Conservation (phyloP, 768 basidiomycete genomes). For the Phanerodontia chrysosporium region DNA sequence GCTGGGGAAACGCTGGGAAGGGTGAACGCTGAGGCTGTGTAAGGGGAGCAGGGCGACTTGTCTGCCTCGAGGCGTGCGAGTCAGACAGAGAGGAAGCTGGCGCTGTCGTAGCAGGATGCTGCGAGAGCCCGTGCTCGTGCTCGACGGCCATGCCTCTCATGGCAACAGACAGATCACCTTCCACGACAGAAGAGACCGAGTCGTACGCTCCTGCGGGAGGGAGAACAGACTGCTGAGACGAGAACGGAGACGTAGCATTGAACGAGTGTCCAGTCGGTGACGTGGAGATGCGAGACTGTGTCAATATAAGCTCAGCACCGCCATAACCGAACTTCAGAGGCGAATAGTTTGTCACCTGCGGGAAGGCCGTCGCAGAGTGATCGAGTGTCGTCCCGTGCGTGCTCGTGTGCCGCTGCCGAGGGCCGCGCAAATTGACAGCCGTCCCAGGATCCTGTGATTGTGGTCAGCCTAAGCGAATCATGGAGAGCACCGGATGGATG, state of each 20-base stretch:
- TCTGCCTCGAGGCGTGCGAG: conserved; percentile 15
- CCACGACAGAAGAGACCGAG: conserved; percentile 37
- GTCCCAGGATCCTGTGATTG: not conserved
- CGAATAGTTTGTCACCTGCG: conserved; percentile 47
- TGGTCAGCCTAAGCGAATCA: not conserved
- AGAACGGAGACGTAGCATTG: conserved; percentile 29
- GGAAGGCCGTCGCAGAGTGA: conserved; percentile 20
- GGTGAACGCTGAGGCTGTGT: conserved; percentile 42
- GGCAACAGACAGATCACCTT: conserved; percentile 51
- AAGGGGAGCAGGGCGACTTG: conserved; percentile 38
- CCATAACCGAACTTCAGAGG: conserved; percentile 53
- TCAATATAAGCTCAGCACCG: conserved; percentile 25
- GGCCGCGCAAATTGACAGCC: not conserved
- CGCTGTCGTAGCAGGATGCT: conserved; percentile 21
- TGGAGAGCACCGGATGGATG: not conserved
- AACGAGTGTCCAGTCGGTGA: conserved; percentile 41
- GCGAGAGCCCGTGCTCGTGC: conserved; percentile 40
- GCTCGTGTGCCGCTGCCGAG: conserved; percentile 10
- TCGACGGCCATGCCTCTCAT: conserved; percentile 61
- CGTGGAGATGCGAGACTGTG: conserved; percentile 37
- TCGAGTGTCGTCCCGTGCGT: conserved; percentile 13
- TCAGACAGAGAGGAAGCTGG: not conserved
- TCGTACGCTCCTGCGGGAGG: conserved; percentile 29
- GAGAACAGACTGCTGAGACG: conserved; percentile 23
- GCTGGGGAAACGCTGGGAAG: conserved; percentile 47